Evolutionary conservation across 2,329 filamentous ascomycete genomes (phyloP), one percentile per base, ranked within the genome.

Genomic region (Taxawa tesnikishii): DNA sequence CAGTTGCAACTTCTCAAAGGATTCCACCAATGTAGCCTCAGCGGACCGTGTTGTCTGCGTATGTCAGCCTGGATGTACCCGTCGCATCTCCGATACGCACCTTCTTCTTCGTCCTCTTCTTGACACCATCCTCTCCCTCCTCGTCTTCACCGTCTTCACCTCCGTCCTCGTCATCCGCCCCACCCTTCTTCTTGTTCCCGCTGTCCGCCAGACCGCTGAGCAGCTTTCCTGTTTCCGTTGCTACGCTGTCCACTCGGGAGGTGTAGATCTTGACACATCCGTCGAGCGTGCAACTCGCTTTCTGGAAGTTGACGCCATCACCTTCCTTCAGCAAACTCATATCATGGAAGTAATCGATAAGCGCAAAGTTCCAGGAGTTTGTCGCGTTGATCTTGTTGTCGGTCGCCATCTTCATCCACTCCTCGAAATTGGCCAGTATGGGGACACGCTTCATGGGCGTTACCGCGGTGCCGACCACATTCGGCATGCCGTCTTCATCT

Each of bases 401-500:
- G 11, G 90, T 96, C 2, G 90, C 90, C 85, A 98, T 93, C 68
- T 96, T 98, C 85, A 98, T 96, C 90, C 88, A 96, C 55, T 98
- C 90, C 56, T 98, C 90, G 48, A 96, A 98, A 59, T 98, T 98
- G 50, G 90, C 90, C 33, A 98, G 67, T 46, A 98, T 81, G 1
- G 90, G 90, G 16, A 94, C 83, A 39, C 87, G 81, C 68, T 94
- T 94, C 79, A 93, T 88, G 33, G 88, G 90, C 38, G 90, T 94
- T 33, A 93, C 80, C 23, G 80, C 83, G 41, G 68, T 74, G 18
- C 82, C 80, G 37, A 73, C 75, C 28, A 83, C 79, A 38, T 54
- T 50, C 23, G 56, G 59, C 47, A 75, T 69, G 40, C 76, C 63
- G 38, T 74, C 66, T 21, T 75, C 41, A 64, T 67, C 40, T 62